These are phyloP conservation scores for Salix brachista DNA, from an alignment of 345 rosid species.

Conservation along the genomic window DNA sequence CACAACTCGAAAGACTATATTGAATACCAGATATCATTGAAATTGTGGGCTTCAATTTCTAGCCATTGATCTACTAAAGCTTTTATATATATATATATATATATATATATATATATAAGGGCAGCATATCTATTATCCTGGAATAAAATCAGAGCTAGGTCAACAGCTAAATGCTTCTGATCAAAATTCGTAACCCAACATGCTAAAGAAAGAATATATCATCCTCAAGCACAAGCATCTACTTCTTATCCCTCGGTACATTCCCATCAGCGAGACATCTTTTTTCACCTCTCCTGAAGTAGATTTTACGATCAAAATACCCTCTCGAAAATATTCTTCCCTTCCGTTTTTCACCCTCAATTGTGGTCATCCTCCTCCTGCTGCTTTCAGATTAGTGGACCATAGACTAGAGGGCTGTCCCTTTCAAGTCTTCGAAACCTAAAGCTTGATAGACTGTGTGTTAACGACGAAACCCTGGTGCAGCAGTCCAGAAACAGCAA, in stretches of 20 bases:
- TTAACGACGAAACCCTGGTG: too few species aligned
- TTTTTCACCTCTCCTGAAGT: not conserved
- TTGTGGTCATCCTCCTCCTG: slow-evolving; percentile 11
- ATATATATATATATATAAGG: too few species aligned
- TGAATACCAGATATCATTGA: slow-evolving; percentile 48
- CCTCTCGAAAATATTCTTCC: not conserved
- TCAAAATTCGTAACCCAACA: slow-evolving; percentile 1
- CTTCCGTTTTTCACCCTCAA: not conserved
- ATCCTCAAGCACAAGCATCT: slow-evolving; percentile 12
- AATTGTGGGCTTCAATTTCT: slow-evolving; percentile 80
- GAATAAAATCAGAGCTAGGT: not conserved
- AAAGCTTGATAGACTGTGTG: not conserved
- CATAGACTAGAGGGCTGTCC: not conserved
- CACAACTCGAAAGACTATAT: slow-evolving; percentile 43
- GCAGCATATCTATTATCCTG: not conserved
- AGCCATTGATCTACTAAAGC: slow-evolving; percentile 87
- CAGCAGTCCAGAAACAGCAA: too few species aligned
- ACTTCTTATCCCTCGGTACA: slow-evolving; percentile 23
- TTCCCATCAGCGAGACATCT: not conserved
- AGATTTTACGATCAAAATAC: slow-evolving; percentile 13
- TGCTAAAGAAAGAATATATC: slow-evolving; percentile 2
- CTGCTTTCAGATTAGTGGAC: not conserved
- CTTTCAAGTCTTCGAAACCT: not conserved
- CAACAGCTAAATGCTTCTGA: slow-evolving; percentile 1
- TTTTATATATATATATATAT: not conserved